Conservation (phyloP, 768 basidiomycete genomes). For the Leucogyrophana mollusca region DNA sequence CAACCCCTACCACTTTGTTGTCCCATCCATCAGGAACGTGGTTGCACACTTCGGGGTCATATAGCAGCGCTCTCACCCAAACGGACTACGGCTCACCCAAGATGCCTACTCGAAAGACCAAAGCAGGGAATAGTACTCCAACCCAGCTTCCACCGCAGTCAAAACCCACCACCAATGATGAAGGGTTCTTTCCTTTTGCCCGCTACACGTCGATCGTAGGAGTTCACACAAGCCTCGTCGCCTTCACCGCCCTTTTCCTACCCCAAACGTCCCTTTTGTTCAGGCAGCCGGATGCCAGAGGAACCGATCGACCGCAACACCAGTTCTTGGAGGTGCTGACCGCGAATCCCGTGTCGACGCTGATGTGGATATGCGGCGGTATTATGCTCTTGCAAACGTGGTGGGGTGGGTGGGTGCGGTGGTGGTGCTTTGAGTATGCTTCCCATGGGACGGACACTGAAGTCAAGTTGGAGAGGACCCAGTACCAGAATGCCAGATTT, state of each 20-base stretch:
- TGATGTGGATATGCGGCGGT: constrained; percentile 57
- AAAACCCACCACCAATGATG: neutral
- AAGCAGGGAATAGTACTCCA: neutral
- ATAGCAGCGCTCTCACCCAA: neutral
- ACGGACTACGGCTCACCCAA: neutral
- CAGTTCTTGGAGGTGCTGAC: constrained; percentile 70
- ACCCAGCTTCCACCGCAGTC: neutral
- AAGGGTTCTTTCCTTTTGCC: constrained; percentile 45
- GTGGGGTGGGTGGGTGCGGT: constrained; percentile 70
- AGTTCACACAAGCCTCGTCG: constrained; percentile 64
- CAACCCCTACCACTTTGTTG: no score
- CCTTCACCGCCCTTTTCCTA: constrained; percentile 67
- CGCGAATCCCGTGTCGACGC: constrained; percentile 51
- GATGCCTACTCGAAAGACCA: constrained; percentile 4
- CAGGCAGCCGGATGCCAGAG: constrained; percentile 29
- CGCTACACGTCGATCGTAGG: constrained; percentile 67
- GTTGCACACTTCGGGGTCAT: no score
- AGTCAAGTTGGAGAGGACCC: constrained; percentile 40
- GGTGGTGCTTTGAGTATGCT: constrained; percentile 50
- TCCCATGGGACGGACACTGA: constrained; percentile 42
- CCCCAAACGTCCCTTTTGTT: constrained; percentile 57
- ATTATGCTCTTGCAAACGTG: constrained; percentile 55
- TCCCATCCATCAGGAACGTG: no score
- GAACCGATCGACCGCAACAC: constrained; percentile 65
- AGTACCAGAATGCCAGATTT: constrained; percentile 36